These are phyloP conservation scores for Leucoagaricus sp. DNA, from an alignment of 1,284 basidiomycete genomes.

Conservation along the genomic window DNA sequence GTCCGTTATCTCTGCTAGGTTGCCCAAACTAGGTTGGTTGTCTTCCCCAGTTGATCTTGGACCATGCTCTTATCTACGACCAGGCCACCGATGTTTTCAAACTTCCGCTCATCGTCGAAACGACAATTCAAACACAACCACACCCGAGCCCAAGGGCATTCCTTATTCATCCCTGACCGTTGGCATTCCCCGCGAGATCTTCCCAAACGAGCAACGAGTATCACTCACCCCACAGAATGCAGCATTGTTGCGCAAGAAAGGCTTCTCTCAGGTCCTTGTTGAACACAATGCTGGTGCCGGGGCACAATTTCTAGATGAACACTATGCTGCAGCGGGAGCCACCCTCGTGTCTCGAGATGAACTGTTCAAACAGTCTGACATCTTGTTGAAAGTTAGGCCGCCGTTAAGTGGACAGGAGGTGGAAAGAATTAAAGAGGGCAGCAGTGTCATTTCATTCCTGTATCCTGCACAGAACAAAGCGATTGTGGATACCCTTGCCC, in stretches of 20 bases:
- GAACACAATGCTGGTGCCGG: constrained; percentile 70
- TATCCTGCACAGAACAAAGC: constrained; percentile 80
- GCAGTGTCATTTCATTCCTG: constrained; percentile 82
- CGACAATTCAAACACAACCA: constrained; percentile 22
- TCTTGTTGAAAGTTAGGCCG: constrained; percentile 81
- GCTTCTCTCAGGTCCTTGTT: constrained; percentile 71
- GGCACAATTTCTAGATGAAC: constrained; percentile 79
- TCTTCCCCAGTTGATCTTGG: not conserved
- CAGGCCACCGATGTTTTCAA: constrained; percentile 36
- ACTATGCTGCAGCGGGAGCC: constrained; percentile 78
- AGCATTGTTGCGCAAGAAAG: constrained; percentile 75
- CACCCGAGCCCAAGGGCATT: constrained; percentile 43
- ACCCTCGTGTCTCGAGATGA: constrained; percentile 67
- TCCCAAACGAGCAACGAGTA: constrained; percentile 76
- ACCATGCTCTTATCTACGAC: not conserved
- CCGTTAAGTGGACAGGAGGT: constrained; percentile 65
- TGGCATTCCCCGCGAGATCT: constrained; percentile 76
- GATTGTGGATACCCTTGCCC: constrained; percentile 66
- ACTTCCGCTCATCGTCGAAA: constrained; percentile 21
- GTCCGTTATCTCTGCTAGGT: not conserved
- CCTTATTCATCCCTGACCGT: constrained; percentile 77
- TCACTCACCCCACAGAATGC: constrained; percentile 80
- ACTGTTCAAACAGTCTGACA: constrained; percentile 65
- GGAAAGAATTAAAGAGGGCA: constrained; percentile 62
- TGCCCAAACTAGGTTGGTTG: constrained; percentile 11